phyloP scores from a whole-genome alignment of 2,329 filamentous ascomycete species.

The Harringtonia lauricola region DNA sequence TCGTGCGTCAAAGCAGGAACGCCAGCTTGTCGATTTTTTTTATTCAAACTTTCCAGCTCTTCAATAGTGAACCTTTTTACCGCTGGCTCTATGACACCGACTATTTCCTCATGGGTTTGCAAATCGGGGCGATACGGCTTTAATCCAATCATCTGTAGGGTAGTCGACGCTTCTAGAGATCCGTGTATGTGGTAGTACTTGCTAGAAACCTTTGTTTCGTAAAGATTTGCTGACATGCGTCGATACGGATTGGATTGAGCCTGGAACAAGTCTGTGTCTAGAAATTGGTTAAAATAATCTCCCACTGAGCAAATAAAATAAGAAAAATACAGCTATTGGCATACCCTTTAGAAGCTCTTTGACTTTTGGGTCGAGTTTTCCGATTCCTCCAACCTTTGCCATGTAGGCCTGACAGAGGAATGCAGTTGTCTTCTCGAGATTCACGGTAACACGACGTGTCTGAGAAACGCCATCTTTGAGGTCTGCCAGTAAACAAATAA shows the following conservation, averaged over 20 bases:
- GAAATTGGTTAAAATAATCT: neutral
- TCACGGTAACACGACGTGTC: constrained; percentile 21
- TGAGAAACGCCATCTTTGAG: constrained; percentile 39
- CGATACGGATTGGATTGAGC: constrained; percentile 59
- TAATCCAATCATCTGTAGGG: constrained; percentile 33
- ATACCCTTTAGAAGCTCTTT: constrained; percentile 20
- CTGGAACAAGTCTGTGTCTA: constrained; percentile 51
- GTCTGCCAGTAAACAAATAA: constrained; percentile 42
- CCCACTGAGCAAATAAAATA: too few relatives aligned
- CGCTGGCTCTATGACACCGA: constrained; percentile 43
- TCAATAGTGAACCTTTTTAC: constrained; percentile 20
- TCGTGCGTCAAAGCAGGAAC: constrained; percentile 31
- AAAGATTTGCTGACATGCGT: constrained; percentile 12
- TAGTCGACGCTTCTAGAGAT: constrained; percentile 30
- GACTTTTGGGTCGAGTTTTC: constrained; percentile 34
- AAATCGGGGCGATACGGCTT: constrained; percentile 24
- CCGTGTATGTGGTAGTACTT: constrained; percentile 48
- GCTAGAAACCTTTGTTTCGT: constrained; percentile 7
- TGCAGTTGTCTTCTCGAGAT: constrained; percentile 39
- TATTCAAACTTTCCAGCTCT: constrained; percentile 30
- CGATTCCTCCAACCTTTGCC: constrained; percentile 40
- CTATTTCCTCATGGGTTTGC: constrained; percentile 29
- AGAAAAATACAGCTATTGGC: neutral
- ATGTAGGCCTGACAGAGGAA: constrained; percentile 50
- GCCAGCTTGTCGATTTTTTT: constrained; percentile 29